Base-by-base conservation (phyloP, 1,284 basidiomycete genomes). In the Phenoliferia sp. region DNA sequence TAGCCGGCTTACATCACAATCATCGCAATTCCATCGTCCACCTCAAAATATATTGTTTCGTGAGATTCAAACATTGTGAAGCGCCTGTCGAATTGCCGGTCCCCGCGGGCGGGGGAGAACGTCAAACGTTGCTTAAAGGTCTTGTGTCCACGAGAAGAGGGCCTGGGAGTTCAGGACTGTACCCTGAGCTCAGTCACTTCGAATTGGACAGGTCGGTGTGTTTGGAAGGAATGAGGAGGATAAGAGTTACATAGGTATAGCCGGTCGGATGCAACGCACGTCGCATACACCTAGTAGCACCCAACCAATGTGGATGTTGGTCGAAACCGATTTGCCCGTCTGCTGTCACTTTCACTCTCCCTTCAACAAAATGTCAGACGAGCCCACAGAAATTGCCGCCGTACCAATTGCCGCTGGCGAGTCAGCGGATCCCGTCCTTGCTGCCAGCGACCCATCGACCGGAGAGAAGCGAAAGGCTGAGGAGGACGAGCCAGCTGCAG, bases 21-120 rank as follows among this genome's bases (percentile, higher is more conserved):
- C 61, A 70, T 60, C 16, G 71, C 71, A 34, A 55, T 68, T 3
- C 66, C 68, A 15, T 66, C 61, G 35, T 62, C 36, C 39, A 72
- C 50, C 36, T 70, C 69, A 55, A 72, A 56, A 1, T 68, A 58
- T 54, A 70, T 63, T 7, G 64, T 36, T 36, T 68, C 59, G 28
- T 34, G 26, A 10, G 63, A 50, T 31, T 56, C 15, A 28, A 56
- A 28, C 54, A 56, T 56, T 17, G 15, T n/a, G 7, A 31, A 17
- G 26, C 54, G 54, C 16, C n/a, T 56, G 16, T 19, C 48, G 48
- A 52, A 31, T n/a, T n/a, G n/a, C n/a, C n/a, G 10, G 7, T 56
- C 16, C 29, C 10, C 28, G 54, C 3, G 5, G 54, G 9, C 10
- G 52, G n/a, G 10, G 52, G 52, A 54, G 29, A 3, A 19, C 33